Percentiles rank a stretch among this genome's conserved stretches.
These are phyloP conservation scores for Clathrus columnatus DNA, from an alignment of 768 basidiomycete genomes.

Conservation along the genomic window DNA sequence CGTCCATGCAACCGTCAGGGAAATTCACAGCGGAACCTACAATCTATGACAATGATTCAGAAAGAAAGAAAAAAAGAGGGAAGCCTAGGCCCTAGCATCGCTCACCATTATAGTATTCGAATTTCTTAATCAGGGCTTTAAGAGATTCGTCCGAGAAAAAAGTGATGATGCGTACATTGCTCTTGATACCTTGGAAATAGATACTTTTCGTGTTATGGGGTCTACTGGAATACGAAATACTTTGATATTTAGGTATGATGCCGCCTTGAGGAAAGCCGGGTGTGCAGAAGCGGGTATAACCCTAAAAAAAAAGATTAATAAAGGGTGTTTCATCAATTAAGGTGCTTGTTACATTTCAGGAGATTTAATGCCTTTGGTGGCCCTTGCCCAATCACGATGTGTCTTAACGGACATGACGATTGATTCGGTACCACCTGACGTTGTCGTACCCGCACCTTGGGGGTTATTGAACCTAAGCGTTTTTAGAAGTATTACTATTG, in stretches of 20 bases:
- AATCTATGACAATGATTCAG: constrained; percentile 35
- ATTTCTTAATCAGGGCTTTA: constrained; percentile 45
- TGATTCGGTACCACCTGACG: constrained; percentile 91
- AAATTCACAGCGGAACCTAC: constrained; percentile 84
- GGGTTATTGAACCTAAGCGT: constrained; percentile 60
- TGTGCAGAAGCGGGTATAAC: constrained; percentile 80
- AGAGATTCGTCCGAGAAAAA: not conserved
- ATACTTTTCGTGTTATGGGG: constrained; percentile 62
- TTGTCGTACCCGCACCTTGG: constrained; percentile 83
- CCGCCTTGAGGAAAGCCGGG: constrained; percentile 93
- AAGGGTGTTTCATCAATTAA: constrained; percentile 1
- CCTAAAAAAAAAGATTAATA: constrained; percentile 37
- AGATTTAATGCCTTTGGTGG: constrained; percentile 76
- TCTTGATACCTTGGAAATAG: constrained; percentile 66
- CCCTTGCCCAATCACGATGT: constrained; percentile 84
- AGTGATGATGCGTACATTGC: constrained; percentile 62
- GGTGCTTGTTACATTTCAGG: constrained; percentile 73
- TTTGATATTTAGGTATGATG: constrained; percentile 82
- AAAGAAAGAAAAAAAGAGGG: constrained; percentile 10
- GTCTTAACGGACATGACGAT: constrained; percentile 95
- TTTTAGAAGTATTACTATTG: constrained; percentile 6
- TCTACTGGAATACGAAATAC: constrained; percentile 82
- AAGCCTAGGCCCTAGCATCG: no score
- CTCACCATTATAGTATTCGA: constrained; percentile 78
- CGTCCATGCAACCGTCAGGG: constrained; percentile 79